Conservation (phyloP, 192 early-diverging fungal genomes). For the Podila epigama region DNA sequence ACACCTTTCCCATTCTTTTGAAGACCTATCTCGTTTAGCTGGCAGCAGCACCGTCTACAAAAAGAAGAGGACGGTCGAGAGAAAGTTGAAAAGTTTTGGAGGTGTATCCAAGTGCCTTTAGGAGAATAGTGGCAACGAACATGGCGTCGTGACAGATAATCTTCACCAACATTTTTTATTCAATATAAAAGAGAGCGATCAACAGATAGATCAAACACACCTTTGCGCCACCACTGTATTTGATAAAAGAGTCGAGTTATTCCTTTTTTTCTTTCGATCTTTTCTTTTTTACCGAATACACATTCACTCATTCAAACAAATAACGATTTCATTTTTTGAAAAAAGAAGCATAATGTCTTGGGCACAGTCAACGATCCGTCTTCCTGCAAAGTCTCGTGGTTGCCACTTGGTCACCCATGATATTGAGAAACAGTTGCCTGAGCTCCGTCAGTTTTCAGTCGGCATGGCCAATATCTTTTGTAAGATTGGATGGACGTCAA, state of each 20-base stretch:
- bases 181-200: no score
- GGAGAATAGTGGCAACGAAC: background rate
- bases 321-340: background rate
- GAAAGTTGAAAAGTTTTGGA: background rate
- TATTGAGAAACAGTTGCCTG: conserved; percentile 66
- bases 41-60: conserved; percentile 3
- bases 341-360: conserved; percentile 59
- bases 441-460: conserved; percentile 69
- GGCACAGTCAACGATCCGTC: conserved; percentile 69
- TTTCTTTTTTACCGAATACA: no score
- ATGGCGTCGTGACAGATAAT: background rate
- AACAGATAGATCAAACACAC: no score
- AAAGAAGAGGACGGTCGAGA: no score
- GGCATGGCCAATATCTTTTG: conserved; percentile 89
- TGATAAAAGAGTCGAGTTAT: no score
- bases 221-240: no score
- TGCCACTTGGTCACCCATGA: conserved; percentile 82
- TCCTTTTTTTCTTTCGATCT: no score
- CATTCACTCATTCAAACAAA: background rate
- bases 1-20: background rate
- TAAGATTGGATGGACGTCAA: conserved; percentile 35
- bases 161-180: background rate
- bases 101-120: background rate
- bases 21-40: no score
- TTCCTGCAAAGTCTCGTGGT: conserved; percentile 67